A percentile compares a stretch with the other conserved stretches of the same genome.
These are phyloP conservation scores for Stemphylium vesicarium DNA, from an alignment of 2,329 filamentous ascomycete genomes.

Conservation along the genomic window DNA sequence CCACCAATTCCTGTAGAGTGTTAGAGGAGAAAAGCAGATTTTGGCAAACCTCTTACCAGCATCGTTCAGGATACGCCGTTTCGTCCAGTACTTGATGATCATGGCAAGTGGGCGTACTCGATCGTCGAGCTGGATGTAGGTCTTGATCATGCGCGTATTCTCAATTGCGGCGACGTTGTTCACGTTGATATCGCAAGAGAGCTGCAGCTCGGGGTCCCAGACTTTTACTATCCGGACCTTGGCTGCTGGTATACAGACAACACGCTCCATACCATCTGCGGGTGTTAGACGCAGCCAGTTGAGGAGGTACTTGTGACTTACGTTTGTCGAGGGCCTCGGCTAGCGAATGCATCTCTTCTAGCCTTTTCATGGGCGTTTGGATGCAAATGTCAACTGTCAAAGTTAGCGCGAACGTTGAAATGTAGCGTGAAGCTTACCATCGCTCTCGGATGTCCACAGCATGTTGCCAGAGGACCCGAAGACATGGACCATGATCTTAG, in stretches of 20 bases:
- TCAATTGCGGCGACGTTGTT: slow-evolving; percentile 95
- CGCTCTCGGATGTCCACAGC: slow-evolving; percentile 92
- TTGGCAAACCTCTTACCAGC: slow-evolving; percentile 72
- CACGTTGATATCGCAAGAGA: slow-evolving; percentile 98
- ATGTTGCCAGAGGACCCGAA: slow-evolving; percentile 99
- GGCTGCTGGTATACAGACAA: slow-evolving; percentile 91
- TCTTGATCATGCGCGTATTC: slow-evolving; percentile 97
- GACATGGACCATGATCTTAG: slow-evolving; percentile 86
- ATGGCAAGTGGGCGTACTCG: slow-evolving; percentile 91
- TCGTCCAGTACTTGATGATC: slow-evolving; percentile 98
- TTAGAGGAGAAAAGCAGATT: slow-evolving; percentile 23
- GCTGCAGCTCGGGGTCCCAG: slow-evolving; percentile 89
- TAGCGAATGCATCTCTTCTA: slow-evolving; percentile 90
- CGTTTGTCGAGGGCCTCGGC: slow-evolving; percentile 83
- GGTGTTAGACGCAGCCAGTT: slow-evolving; percentile 39
- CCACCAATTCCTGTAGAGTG: slow-evolving; percentile 73
- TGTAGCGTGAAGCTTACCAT: slow-evolving; percentile 66
- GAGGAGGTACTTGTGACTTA: slow-evolving; percentile 58
- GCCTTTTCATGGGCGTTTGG: slow-evolving; percentile 83
- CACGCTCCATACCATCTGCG: slow-evolving; percentile 91
- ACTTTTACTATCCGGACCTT: slow-evolving; percentile 99
- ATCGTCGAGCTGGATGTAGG: slow-evolving; percentile 91
- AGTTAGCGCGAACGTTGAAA: slow-evolving; percentile 28
- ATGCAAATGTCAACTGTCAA: slow-evolving; percentile 92
- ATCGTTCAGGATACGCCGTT: slow-evolving; percentile 90